Evolutionary conservation across 1,139 yeast genomes (phyloP), one percentile per base, ranked within the genome.

Genomic region (Pichia terricola): DNA sequence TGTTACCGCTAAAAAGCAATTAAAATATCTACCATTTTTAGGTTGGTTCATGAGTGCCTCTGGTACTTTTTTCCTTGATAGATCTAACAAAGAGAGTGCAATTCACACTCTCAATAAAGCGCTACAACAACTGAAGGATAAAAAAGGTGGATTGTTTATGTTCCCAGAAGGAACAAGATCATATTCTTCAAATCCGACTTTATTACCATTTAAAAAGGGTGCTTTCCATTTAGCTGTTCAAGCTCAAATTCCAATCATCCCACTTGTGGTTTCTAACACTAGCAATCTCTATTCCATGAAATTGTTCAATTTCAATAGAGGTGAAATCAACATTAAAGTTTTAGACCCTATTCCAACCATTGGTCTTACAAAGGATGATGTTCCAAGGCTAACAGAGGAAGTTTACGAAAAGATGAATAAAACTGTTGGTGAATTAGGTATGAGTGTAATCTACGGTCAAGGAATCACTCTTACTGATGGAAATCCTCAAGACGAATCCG

Each of bases 151-250:
- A 10, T 71, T 89, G 36, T 89, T 81, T 69, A 76, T 89, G 66
- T 89, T 86, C 70, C 95, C 96, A 22, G 95, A 89, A 63, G 99
- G 99, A 27, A 94, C 98, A 1, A 77, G 99, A 62, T 86, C 96
- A 0, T 84, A 80, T 50, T 64, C 82, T 16, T 67, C 75, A 28
- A 70, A 70, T 38, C 81, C 94, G 42, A 79, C 73, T 9, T 66
- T 94, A 62, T 70, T 86, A 45, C 95, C 95, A 1, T 86, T 91
- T 65, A 91, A 91, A 64, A 94, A 94, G 61, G 99, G 99, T 41
- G 97, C 97, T 0, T 94, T 94, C 77, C 96, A 91, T 64, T 73
- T 91, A 58, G 98, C 99, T 10, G 83, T 83, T 50, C 95, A 89
- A 64, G 95, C 95, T 3, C 79, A 78, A 37, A 79, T 91, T 34